A percentile compares a stretch with the other conserved stretches of the same genome.
These are phyloP conservation scores for Colletotrichum sp. DNA, from an alignment of 2,329 filamentous ascomycete species.

Conservation along the genomic window DNA sequence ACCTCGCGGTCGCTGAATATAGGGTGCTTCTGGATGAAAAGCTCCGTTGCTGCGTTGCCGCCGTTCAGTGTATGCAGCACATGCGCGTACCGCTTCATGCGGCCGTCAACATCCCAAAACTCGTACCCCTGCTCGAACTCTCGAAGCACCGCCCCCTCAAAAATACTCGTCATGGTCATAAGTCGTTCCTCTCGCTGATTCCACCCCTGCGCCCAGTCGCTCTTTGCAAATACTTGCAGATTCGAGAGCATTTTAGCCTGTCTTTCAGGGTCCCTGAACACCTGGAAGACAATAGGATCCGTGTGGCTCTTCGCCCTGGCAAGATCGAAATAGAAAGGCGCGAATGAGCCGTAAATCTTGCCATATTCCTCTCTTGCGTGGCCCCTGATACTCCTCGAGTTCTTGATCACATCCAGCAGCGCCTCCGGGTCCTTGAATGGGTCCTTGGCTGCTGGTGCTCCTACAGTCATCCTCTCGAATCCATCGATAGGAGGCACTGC, in stretches of 20 bases:
- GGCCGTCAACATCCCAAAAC: conserved; percentile 83
- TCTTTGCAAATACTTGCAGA: conserved; percentile 76
- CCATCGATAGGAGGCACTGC: conserved; percentile 58
- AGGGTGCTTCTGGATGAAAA: conserved; percentile 89
- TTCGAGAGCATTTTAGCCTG: conserved; percentile 91
- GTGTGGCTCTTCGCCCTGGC: conserved; percentile 73
- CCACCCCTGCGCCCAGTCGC: conserved; percentile 82
- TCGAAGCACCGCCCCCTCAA: conserved; percentile 86
- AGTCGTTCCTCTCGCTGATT: conserved; percentile 74
- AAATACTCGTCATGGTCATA: conserved; percentile 76
- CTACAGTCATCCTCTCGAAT: conserved; percentile 78
- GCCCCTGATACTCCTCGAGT: conserved; percentile 79
- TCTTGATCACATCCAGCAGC: conserved; percentile 72
- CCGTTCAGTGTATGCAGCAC: conserved; percentile 85
- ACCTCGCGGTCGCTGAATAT: conserved; percentile 77
- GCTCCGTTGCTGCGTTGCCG: conserved; percentile 77
- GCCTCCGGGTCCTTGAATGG: conserved; percentile 64
- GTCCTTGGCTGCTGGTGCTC: conserved; percentile 43
- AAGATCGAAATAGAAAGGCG: conserved; percentile 88
- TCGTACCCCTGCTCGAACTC: conserved; percentile 96
- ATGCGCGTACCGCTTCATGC: conserved; percentile 88
- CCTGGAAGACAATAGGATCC: conserved; percentile 84
- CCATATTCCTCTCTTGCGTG: conserved; percentile 89
- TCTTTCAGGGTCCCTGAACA: conserved; percentile 85
- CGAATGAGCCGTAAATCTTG: conserved; percentile 86